Evolutionary conservation across 2,329 filamentous ascomycete species (phyloP), one percentile per base, ranked within the genome.

Genomic region (Beauveria asiatica): DNA sequence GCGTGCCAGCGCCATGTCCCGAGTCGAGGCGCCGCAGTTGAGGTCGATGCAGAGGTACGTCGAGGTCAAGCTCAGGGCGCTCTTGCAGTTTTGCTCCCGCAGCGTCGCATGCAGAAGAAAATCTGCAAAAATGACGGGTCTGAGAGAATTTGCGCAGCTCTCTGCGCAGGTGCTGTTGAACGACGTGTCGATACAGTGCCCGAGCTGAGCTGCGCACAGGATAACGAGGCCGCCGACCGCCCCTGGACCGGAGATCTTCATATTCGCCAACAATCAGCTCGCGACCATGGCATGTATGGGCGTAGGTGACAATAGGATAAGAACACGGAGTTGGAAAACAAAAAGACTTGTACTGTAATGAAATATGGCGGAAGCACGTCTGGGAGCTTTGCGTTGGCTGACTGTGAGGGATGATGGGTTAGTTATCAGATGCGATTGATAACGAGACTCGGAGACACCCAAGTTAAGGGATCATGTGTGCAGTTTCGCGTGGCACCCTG

Each of bases 371-470:
- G 25, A 45, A n/a, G n/a, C 9, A 23, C n/a, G 13, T 17, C 21
- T 25, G 37, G 16, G 45, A 37, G 11, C 11, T 37, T 33, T 37
- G 33, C 33, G 5, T 37, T 37, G 33, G 45, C 30, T 19, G 17
- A n/a, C 17, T 19, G 57, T 23, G 50, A 54, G n/a, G 21, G 17
- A 39, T 50, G 17, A 5, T 30, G 11, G n/a, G 41, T 3, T 41
- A 30, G 8, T 30, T 59, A 59, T 59, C 57, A 53, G 57, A 59
- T 59, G 49, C 50, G 57, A 59, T 59, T 59, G 57, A 59, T 59
- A 59, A 37, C 33, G 33, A 37, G 11, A 37, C 33, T 37, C 11
- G 11, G 33, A 37, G 11, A 37, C 33, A 11, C 30, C 9, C 23
- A 48, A n/a, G 30, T 25, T 44, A 23, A 19, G 21, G 21, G 25